Evolutionary conservation across 129 eudicot genomes (phyloP).

Genomic region (Gnaphalium uliginosum): DNA sequence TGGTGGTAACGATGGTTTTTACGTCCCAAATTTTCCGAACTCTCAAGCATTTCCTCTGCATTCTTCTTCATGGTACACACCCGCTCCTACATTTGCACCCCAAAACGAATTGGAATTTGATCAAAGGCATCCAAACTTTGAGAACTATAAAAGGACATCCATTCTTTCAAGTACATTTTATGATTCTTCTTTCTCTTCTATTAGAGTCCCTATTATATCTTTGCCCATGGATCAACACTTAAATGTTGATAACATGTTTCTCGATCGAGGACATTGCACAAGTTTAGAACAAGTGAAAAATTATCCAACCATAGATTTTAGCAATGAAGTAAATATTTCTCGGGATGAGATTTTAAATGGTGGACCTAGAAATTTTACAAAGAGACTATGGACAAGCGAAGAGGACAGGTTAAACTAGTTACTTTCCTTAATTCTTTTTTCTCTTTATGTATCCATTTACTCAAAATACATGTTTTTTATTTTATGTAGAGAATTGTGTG

Average conservation of each 20-base stretch:
- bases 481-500: slow-evolving; percentile 42
- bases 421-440: background rate
- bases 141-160: slow-evolving; percentile 8
- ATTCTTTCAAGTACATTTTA: slow-evolving; percentile 15
- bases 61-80: slow-evolving; percentile 26
- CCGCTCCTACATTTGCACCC: slow-evolving; percentile 35
- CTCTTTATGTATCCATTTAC: background rate
- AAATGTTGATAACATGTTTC: slow-evolving; percentile 4
- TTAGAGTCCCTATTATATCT: slow-evolving; percentile 26
- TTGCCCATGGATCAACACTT: slow-evolving; percentile 20
- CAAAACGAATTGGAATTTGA: slow-evolving; percentile 33
- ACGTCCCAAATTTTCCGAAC: slow-evolving; percentile 21
- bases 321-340: slow-evolving; percentile 9
- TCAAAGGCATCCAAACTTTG: slow-evolving; percentile 21
- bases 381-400: slow-evolving; percentile 60
- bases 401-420: slow-evolving; percentile 57
- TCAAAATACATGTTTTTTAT: slow-evolving; percentile 12
- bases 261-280: background rate
- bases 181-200: slow-evolving; percentile 27
- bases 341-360: slow-evolving; percentile 1
- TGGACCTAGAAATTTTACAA: slow-evolving; percentile 31
- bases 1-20: slow-evolving; percentile 14
- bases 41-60: slow-evolving; percentile 14
- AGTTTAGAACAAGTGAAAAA: background rate
- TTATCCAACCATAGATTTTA: slow-evolving; percentile 15